Evolutionary conservation across 805 yeast species (phyloP).

Genomic region (Suhomyces sp.): DNA sequence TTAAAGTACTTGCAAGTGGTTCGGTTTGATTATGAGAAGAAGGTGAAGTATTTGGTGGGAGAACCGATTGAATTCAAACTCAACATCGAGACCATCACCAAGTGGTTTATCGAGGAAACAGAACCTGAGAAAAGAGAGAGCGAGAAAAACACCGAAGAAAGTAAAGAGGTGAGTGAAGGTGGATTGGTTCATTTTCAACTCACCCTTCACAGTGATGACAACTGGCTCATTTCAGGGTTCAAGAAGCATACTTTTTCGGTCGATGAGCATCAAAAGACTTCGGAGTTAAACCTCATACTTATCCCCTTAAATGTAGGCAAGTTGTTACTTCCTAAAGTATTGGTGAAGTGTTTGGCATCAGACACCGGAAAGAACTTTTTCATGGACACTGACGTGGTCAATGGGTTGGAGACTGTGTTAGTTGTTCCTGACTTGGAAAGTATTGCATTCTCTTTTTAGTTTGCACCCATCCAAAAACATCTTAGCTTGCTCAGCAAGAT

Average conservation of each 20-base stretch:
- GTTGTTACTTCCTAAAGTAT: conserved; percentile 61
- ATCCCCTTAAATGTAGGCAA: conserved; percentile 79
- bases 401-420: conserved; percentile 64
- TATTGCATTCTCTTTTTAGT: conserved; percentile 52
- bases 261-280: conserved; percentile 8
- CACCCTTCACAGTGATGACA: conserved; percentile 54
- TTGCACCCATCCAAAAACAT: background rate
- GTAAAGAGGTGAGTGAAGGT: background rate
- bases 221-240: conserved; percentile 80
- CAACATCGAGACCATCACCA: conserved; percentile 40
- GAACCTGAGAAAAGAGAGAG: background rate
- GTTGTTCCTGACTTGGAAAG: conserved; percentile 70
- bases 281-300: conserved; percentile 42
- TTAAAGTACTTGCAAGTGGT: conserved; percentile 60
- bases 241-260: conserved; percentile 51
- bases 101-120: conserved; percentile 37
- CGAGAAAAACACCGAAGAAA: background rate
- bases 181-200: conserved; percentile 32
- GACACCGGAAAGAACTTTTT: conserved; percentile 29
- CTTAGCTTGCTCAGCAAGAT: background rate
- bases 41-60: conserved; percentile 55
- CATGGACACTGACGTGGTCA: conserved; percentile 63
- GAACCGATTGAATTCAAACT: conserved; percentile 52
- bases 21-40: conserved; percentile 40
- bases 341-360: conserved; percentile 23